These are phyloP conservation scores for Leptodontidium sp. DNA, from an alignment of 2,329 filamentous ascomycete species.

Conservation along the genomic window DNA sequence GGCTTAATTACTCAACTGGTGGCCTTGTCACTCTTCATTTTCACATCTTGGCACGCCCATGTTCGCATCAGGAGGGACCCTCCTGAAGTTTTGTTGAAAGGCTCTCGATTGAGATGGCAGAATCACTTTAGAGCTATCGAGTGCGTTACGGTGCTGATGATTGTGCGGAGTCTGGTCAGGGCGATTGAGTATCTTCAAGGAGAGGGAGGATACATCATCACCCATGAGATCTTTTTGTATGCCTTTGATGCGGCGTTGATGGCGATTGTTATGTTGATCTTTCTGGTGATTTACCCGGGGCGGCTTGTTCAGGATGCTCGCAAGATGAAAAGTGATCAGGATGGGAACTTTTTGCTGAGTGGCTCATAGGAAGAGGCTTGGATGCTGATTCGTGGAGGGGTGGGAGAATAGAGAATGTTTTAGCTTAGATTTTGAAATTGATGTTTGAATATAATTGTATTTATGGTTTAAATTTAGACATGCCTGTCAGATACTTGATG, in stretches of 20 bases:
- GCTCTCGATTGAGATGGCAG: neutral
- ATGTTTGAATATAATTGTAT: too few species aligned
- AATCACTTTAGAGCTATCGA: neutral
- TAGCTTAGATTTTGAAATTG: too few species aligned
- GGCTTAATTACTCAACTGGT: conserved; percentile 6
- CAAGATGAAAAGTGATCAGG: neutral
- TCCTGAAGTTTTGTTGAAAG: neutral
- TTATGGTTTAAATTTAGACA: too few species aligned
- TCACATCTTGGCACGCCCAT: neutral
- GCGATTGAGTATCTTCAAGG: conserved; percentile 15
- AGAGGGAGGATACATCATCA: neutral
- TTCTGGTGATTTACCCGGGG: conserved; percentile 1
- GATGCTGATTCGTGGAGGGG: neutral
- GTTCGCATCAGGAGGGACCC: neutral
- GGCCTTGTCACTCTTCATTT: conserved; percentile 1
- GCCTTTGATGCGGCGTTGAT: conserved; percentile 4
- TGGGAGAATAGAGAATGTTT: too few species aligned
- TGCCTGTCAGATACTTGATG: too few species aligned
- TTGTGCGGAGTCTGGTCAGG: conserved; percentile 7
- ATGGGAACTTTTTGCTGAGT: neutral
- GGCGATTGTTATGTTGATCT: conserved; percentile 1
- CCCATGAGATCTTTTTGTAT: conserved; percentile 11
- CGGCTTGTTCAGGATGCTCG: neutral
- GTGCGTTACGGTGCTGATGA: neutral
- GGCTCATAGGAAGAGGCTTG: too few species aligned